These are phyloP conservation scores for Corymbia maculata DNA, from an alignment of 345 rosid genomes.

Conservation along the genomic window DNA sequence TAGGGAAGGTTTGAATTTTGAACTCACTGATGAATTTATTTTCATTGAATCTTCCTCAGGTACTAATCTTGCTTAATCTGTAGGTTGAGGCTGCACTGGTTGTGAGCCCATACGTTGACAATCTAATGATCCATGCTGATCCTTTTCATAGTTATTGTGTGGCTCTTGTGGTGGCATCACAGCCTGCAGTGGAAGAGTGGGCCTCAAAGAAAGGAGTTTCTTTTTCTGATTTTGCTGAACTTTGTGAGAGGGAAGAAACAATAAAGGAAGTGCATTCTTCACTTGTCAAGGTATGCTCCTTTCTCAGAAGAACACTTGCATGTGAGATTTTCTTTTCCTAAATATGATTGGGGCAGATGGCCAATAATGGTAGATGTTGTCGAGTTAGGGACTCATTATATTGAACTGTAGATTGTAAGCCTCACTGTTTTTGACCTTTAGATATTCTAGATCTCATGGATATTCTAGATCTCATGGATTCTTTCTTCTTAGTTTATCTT, in stretches of 20 bases:
- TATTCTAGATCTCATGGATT: background rate
- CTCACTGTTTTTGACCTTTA: background rate
- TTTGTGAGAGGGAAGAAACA: slow-evolving; percentile 56
- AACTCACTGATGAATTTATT: background rate
- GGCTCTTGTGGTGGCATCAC: slow-evolving; percentile 78
- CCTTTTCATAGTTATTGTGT: slow-evolving; percentile 87
- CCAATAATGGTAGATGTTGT: background rate
- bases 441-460: background rate
- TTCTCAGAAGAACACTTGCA: background rate
- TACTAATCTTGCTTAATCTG: background rate
- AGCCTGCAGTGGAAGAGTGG: slow-evolving; percentile 66
- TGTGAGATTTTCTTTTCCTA: background rate
- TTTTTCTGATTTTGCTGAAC: slow-evolving; percentile 35
- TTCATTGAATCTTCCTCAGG: background rate
- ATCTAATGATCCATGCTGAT: slow-evolving; percentile 88
- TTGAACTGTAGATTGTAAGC: background rate
- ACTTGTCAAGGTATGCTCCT: slow-evolving; percentile 48
- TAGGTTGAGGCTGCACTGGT: slow-evolving; percentile 90
- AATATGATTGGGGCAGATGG: background rate
- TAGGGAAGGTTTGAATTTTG: slow-evolving; percentile 68
- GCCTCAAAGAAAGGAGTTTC: slow-evolving; percentile 60
- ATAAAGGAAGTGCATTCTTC: slow-evolving; percentile 76
- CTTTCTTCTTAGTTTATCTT: background rate
- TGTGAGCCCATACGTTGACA: slow-evolving; percentile 71
- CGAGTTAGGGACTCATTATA: background rate